phyloP scores from a whole-genome alignment of 2,329 filamentous ascomycete genomes.

The Xylaria sp. region DNA sequence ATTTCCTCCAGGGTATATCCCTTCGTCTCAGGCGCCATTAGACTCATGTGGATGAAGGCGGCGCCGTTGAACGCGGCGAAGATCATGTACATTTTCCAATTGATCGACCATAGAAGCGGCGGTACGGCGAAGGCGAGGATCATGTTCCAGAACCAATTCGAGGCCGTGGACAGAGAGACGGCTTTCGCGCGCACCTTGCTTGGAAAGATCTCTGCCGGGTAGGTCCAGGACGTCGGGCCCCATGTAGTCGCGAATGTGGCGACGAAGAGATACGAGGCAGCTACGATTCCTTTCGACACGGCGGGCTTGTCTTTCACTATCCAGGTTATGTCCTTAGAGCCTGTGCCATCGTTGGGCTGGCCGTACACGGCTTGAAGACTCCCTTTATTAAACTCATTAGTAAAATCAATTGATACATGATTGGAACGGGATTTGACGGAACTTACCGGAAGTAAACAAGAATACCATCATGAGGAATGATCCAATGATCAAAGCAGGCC shows the following conservation, averaged over 20 bases:
- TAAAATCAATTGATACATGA: neutral
- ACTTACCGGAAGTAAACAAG: slow-evolving; percentile 63
- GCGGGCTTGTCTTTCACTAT: slow-evolving; percentile 56
- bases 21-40: slow-evolving; percentile 68
- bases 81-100: slow-evolving; percentile 73
- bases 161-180: slow-evolving; percentile 63
- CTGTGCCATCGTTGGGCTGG: slow-evolving; percentile 49
- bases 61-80: slow-evolving; percentile 74
- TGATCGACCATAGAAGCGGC: slow-evolving; percentile 58
- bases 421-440: neutral
- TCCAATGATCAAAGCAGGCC: slow-evolving; percentile 60
- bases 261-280: slow-evolving; percentile 75
- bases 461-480: slow-evolving; percentile 64
- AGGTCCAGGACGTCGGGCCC: slow-evolving; percentile 53
- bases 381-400: slow-evolving; percentile 36
- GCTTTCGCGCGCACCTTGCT: slow-evolving; percentile 68
- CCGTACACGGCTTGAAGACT: slow-evolving; percentile 67
- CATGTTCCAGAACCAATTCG: slow-evolving; percentile 67
- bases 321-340: slow-evolving; percentile 59
- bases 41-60: slow-evolving; percentile 71
- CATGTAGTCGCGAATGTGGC: slow-evolving; percentile 63
- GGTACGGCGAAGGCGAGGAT: slow-evolving; percentile 60
- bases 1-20: slow-evolving; percentile 80
- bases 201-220: slow-evolving; percentile 67
- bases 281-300: slow-evolving; percentile 67